Evolutionary conservation across 106 monocot genomes (phyloP), one percentile per base, ranked within the genome.

Genomic region (Dactylorhiza incarnata): DNA sequence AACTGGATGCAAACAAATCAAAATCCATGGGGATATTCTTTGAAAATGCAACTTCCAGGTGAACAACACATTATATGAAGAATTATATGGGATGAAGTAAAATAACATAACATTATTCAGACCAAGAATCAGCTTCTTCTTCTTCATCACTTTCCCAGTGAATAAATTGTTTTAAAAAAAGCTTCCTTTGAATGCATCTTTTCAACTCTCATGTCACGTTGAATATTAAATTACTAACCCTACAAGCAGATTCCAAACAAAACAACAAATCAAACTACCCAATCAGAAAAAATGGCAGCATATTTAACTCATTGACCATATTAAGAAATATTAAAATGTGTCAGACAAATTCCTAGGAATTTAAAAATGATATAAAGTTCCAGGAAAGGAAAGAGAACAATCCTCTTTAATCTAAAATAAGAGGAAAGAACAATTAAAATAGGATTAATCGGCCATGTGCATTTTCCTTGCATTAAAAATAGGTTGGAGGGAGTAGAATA

Each of bases 391-490:
- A 46, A 65, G 29, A 29, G 69, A 69, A 69, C 69, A 45, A 44
- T 45, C 66, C 37, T 37, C 2, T 69, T 45, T 69, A 69, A 72
- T 53, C 44, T 26, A 63, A 71, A 25, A 53, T 45, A 44, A 72
- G 48, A 55, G 23, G 13, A 5, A 48, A 63, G 3, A 43, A 68
- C 69, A 69, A 69, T 45, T 7, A 44, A 69, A 69, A 69, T 45
- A 69, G 69, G 43, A 69, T 16, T 9, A 43, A 69, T 45, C 69
- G 17, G 15, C 69, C 69, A 69, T 69, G 69, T 46, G 69, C 69
- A 69, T 69, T 69, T 45, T 15, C 37, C 5, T 17, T 6, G 69
- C 12, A 45, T 69, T 69, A 46, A 69, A 69, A 45, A 44, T 26
- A 66, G 14, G 45, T 45, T 45, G 16, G n/a, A 6, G 19, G 6